Evolutionary conservation across 2,329 filamentous ascomycete species (phyloP).

Genomic region (Diaporthe nobilis): DNA sequence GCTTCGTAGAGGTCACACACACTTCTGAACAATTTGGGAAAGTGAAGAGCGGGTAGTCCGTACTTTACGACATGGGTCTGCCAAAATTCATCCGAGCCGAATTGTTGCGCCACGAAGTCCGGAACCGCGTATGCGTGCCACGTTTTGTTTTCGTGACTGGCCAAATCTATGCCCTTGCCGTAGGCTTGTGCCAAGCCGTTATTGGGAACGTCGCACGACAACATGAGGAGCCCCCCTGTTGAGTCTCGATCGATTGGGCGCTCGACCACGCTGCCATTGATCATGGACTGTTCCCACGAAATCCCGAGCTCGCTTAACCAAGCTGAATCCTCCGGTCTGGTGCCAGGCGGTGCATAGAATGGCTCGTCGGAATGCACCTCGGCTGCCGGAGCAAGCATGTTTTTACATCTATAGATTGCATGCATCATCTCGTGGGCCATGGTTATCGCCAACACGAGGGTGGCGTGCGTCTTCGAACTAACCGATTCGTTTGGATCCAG

Average conservation of each 20-base stretch:
- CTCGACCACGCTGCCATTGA: not conserved
- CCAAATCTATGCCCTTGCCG: not conserved
- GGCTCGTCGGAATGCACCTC: not conserved
- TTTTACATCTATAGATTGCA: not conserved
- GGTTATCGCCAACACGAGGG: not conserved
- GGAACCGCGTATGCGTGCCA: not conserved
- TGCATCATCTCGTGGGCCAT: conserved; percentile 9
- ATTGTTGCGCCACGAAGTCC: not conserved
- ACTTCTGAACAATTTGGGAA: not conserved
- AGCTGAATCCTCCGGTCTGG: not conserved
- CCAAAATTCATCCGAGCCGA: conserved; percentile 8
- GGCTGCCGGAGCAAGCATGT: not conserved
- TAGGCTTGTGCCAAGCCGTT: not conserved
- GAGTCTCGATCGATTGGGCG: not conserved
- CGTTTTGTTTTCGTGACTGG: not conserved
- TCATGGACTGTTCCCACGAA: not conserved
- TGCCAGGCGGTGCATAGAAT: conserved; percentile 16
- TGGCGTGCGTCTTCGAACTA: not conserved
- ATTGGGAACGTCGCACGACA: not conserved
- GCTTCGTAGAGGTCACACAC: rapidly evolving
- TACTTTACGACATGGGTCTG: not conserved
- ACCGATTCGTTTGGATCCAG: not conserved
- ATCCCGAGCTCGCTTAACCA: conserved; percentile 6
- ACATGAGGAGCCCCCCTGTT: not conserved
- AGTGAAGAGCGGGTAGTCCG: conserved; percentile 3